These are phyloP conservation scores for Chytridium lagenaria DNA, from an alignment of 371 early-diverging fungal species.

Conservation along the genomic window DNA sequence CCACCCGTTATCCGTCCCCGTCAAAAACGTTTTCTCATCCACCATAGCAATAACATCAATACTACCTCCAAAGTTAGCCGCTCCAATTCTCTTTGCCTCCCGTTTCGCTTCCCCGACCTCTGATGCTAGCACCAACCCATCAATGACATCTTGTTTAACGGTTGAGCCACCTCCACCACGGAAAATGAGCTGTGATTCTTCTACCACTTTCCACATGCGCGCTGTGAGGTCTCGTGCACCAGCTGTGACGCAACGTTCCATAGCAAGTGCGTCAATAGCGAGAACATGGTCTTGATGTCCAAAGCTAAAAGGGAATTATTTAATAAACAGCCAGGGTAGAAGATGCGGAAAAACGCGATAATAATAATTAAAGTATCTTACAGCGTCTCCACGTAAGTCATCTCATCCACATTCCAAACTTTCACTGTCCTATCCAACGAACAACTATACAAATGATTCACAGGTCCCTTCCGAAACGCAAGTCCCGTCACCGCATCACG, in stretches of 20 bases:
- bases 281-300: slow-evolving; percentile 94
- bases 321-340: background rate
- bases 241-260: slow-evolving; percentile 91
- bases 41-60: slow-evolving; percentile 88
- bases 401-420: slow-evolving; percentile 92
- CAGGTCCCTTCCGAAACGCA: slow-evolving; percentile 78
- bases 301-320: slow-evolving; percentile 59
- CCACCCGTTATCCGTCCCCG: slow-evolving; percentile 88
- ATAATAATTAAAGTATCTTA: slow-evolving; percentile 32
- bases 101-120: slow-evolving; percentile 51
- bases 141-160: slow-evolving; percentile 30
- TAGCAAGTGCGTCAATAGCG: slow-evolving; percentile 75
- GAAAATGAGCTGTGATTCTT: slow-evolving; percentile 92
- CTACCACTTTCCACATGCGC: slow-evolving; percentile 93
- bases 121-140: slow-evolving; percentile 46
- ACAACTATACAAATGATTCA: slow-evolving; percentile 88
- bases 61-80: slow-evolving; percentile 65
- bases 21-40: slow-evolving; percentile 88
- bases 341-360: background rate
- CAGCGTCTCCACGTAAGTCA: slow-evolving; percentile 92
- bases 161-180: slow-evolving; percentile 73
- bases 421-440: slow-evolving; percentile 94
- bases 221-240: slow-evolving; percentile 92
- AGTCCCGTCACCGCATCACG: slow-evolving; percentile 90
- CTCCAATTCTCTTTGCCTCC: slow-evolving; percentile 35